phyloP scores from a whole-genome alignment of 2,329 filamentous ascomycete species.

The Purpureocillium takamizusanense region DNA sequence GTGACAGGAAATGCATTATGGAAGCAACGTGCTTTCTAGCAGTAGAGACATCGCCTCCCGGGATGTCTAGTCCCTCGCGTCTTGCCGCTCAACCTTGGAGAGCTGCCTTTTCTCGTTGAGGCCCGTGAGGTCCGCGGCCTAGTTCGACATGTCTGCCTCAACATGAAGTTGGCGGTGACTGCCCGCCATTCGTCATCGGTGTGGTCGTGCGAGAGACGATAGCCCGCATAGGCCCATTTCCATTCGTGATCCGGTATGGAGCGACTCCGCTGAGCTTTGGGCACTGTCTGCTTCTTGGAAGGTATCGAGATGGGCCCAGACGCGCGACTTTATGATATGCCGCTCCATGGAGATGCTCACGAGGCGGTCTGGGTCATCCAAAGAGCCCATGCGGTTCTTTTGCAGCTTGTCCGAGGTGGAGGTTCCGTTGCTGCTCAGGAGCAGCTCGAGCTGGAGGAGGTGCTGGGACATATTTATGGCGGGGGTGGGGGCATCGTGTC shows the following conservation, averaged over 20 bases:
- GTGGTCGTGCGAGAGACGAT: conserved; percentile 11
- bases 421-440: background rate
- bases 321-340: conserved; percentile 17
- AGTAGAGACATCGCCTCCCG: no score
- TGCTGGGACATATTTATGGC: no score
- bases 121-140: conserved; percentile 8
- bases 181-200: conserved; percentile 12
- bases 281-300: no score
- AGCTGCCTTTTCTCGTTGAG: no score
- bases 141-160: conserved; percentile 13
- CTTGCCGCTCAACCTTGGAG: no score
- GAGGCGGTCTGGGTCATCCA: conserved; percentile 10
- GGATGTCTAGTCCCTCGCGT: no score
- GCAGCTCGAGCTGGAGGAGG: no score
- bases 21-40: no score
- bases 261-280: no score
- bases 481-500: no score
- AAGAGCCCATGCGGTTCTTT: conserved; percentile 11
- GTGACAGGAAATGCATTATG: no score
- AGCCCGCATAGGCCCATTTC: conserved; percentile 15
- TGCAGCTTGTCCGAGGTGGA: conserved; percentile 5
- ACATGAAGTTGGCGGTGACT: conserved; percentile 16
- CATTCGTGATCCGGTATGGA: background rate
- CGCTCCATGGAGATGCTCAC: conserved; percentile 15
- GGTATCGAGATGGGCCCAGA: conserved; percentile 11